A percentile compares a stretch with the other conserved stretches of the same genome.
phyloP scores from a whole-genome alignment of 805 yeast species.

The Saccharomyces mikatae region DNA sequence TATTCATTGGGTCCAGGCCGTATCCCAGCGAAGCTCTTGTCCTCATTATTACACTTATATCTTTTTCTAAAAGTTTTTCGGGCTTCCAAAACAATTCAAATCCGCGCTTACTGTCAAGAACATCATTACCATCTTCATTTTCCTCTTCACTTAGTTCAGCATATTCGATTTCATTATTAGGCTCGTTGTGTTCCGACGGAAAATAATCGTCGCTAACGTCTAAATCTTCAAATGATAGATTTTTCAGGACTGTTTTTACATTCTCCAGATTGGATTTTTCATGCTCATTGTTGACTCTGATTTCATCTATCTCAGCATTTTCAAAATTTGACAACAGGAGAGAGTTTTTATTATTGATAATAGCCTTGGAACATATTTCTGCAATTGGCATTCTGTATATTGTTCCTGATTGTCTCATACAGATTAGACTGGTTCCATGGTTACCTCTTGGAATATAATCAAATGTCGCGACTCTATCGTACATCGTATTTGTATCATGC shows the following conservation, averaged over 20 bases:
- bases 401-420: constrained; percentile 88
- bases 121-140: constrained; percentile 14
- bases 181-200: neutral
- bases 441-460: constrained; percentile 64
- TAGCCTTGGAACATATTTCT: constrained; percentile 55
- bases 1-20: constrained; percentile 56
- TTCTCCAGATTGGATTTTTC: constrained; percentile 16
- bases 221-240: constrained; percentile 27
- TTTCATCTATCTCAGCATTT: constrained; percentile 23
- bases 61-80: constrained; percentile 50
- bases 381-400: constrained; percentile 69
- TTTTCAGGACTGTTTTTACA: constrained; percentile 15
- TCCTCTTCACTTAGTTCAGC: constrained; percentile 16
- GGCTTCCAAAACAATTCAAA: constrained; percentile 29
- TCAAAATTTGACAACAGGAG: constrained; percentile 44
- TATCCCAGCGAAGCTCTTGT: constrained; percentile 68
- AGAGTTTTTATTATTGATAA: constrained; percentile 64
- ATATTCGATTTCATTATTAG: constrained; percentile 7
- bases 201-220: constrained; percentile 22
- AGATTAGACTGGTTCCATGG: constrained; percentile 58
- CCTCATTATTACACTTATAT: constrained; percentile 65
- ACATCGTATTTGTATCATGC: constrained; percentile 63
- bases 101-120: constrained; percentile 16
- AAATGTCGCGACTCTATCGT: constrained; percentile 75
- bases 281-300: constrained; percentile 16